phyloP scores from a whole-genome alignment of 2,329 filamentous ascomycete species.

The Penicillium sp. region DNA sequence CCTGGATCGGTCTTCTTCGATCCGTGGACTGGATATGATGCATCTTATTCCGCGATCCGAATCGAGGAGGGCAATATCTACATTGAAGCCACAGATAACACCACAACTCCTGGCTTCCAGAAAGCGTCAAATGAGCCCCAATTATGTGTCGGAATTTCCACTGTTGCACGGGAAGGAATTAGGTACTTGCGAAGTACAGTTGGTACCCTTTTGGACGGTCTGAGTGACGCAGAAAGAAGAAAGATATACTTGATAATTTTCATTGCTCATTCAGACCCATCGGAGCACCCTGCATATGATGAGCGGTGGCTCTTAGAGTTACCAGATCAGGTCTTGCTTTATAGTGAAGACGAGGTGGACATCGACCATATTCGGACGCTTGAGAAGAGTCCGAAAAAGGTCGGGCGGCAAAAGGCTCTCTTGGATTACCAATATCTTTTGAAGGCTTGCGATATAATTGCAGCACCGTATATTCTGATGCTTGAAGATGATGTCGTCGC shows the following conservation, averaged over 20 bases:
- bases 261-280: slow-evolving; percentile 46
- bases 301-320: slow-evolving; percentile 44
- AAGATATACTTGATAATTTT: slow-evolving; percentile 47
- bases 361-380: background rate
- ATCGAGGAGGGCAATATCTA: slow-evolving; percentile 23
- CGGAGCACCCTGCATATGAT: slow-evolving; percentile 41
- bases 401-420: background rate
- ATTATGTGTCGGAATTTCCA: slow-evolving; percentile 48
- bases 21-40: slow-evolving; percentile 22
- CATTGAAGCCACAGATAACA: slow-evolving; percentile 17
- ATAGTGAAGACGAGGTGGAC: background rate
- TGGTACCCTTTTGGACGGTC: slow-evolving; percentile 46
- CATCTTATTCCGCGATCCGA: slow-evolving; percentile 24
- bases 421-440: background rate
- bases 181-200: slow-evolving; percentile 46
- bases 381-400: background rate
- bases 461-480: slow-evolving; percentile 44
- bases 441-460: slow-evolving; percentile 36
- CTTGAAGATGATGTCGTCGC: slow-evolving; percentile 51
- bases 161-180: slow-evolving; percentile 40
- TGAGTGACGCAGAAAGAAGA: slow-evolving; percentile 42
- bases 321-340: slow-evolving; percentile 37
- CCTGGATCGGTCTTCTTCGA: slow-evolving; percentile 35
- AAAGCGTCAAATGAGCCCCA: background rate
- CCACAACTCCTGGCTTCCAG: background rate